phyloP scores from a whole-genome alignment of 148 eudicot species.

The Fagopyrum tataricum region DNA sequence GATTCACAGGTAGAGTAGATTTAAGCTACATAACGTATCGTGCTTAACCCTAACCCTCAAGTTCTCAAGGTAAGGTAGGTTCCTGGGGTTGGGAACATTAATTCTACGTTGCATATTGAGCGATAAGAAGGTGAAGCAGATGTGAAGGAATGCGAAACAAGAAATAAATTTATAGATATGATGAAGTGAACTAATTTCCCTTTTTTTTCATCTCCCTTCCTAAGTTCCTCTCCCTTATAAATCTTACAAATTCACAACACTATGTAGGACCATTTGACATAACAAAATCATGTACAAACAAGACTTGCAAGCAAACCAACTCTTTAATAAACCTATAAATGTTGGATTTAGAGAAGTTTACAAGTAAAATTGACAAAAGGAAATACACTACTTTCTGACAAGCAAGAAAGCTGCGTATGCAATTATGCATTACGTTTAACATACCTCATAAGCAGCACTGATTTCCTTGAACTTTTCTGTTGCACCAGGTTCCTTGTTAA shows the following conservation, averaged over 20 bases:
- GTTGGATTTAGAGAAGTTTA: not conserved
- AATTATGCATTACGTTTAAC: constrained; percentile 6
- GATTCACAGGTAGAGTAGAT: not conserved
- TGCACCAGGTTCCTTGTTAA: constrained; percentile 93
- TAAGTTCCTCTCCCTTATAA: not conserved
- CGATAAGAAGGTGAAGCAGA: not conserved
- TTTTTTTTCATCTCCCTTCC: not conserved
- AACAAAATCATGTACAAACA: not conserved
- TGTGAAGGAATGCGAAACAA: not conserved
- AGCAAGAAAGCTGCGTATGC: not conserved
- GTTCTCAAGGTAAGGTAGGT: not conserved
- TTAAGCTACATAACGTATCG: not conserved
- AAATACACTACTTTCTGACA: not conserved
- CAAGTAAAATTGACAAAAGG: not conserved
- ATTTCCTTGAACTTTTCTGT: constrained; percentile 99
- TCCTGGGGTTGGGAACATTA: not conserved
- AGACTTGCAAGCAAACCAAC: not conserved
- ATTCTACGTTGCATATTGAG: not conserved
- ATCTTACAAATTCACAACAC: not conserved
- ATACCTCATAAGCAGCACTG: constrained; percentile 97
- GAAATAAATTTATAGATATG: not conserved
- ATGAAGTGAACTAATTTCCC: not conserved
- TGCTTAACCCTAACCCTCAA: not conserved
- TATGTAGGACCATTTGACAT: not conserved
- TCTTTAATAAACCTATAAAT: not conserved